Conservation (phyloP, 345 rosid genomes). For the Eucalyptus erythrocorys region DNA sequence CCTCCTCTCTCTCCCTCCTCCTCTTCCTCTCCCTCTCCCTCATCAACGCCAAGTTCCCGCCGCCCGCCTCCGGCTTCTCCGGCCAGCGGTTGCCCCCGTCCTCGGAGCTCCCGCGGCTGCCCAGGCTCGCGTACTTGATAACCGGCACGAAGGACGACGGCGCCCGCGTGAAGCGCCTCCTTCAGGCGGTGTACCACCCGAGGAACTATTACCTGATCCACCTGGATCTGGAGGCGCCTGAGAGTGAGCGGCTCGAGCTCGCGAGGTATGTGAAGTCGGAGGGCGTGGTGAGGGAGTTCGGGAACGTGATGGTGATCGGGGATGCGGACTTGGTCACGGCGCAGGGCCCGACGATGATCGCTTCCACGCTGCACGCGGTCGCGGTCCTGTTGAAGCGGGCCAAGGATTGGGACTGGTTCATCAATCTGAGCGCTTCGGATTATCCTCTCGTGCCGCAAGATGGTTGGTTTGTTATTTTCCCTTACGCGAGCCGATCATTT, state of each 20-base stretch:
- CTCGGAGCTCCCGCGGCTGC: slow-evolving; percentile 13
- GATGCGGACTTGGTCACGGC: slow-evolving; percentile 68
- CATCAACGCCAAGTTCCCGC: slow-evolving; percentile 14
- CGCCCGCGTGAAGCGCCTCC: slow-evolving; percentile 42
- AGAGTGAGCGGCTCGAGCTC: slow-evolving; percentile 61
- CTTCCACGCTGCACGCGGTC: slow-evolving; percentile 60
- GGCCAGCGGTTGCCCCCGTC: not conserved
- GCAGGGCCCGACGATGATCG: slow-evolving; percentile 81
- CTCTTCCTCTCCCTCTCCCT: slow-evolving; percentile 27
- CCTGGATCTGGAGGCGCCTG: slow-evolving; percentile 81
- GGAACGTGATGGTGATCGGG: slow-evolving; percentile 83
- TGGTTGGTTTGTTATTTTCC: slow-evolving; percentile 28
- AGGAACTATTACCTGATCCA: slow-evolving; percentile 72
- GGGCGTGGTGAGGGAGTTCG: slow-evolving; percentile 27
- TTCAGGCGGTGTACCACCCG: slow-evolving; percentile 70
- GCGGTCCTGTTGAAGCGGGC: slow-evolving; percentile 65
- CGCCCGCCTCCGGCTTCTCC: not conserved
- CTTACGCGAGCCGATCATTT: not conserved
- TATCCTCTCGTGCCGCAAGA: slow-evolving; percentile 90
- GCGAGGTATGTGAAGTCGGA: slow-evolving; percentile 71
- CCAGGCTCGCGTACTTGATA: slow-evolving; percentile 65
- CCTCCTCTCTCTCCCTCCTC: slow-evolving; percentile 16
- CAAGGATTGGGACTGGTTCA: slow-evolving; percentile 90
- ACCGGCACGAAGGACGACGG: slow-evolving; percentile 76
- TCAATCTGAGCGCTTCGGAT: slow-evolving; percentile 74